Conservation (phyloP, 441 rosid genomes). For the Populus trichocarpa region DNA sequence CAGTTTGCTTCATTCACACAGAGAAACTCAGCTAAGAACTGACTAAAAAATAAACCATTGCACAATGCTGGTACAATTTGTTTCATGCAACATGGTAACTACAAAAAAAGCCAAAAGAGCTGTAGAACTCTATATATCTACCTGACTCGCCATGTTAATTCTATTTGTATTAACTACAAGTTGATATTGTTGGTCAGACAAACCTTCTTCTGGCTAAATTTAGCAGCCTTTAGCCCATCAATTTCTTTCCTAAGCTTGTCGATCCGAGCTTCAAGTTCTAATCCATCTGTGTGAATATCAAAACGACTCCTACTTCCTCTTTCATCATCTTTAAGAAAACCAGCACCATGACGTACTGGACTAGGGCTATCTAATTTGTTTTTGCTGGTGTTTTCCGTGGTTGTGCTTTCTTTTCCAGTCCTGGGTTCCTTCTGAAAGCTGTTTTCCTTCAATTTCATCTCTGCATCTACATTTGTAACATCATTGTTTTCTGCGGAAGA, state of each 20-base stretch:
- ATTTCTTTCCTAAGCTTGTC: conserved; percentile 23
- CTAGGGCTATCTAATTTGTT: neutral
- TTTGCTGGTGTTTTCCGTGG: neutral
- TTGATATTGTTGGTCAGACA: neutral
- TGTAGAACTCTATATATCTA: neutral
- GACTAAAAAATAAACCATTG: neutral
- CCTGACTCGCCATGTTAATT: neutral
- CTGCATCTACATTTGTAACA: neutral
- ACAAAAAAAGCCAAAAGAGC: neutral
- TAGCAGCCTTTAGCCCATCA: conserved; percentile 15
- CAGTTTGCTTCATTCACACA: neutral
- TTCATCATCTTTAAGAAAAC: neutral
- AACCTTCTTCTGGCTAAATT: neutral
- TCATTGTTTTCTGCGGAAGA: neutral
- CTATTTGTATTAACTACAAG: neutral
- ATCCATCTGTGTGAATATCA: neutral
- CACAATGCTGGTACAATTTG: neutral
- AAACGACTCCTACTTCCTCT: neutral
- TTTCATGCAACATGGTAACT: neutral
- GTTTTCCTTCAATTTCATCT: neutral
- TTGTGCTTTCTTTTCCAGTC: neutral
- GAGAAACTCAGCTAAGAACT: neutral
- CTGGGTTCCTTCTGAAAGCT: neutral
- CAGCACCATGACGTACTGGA: neutral
- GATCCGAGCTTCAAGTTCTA: conserved; percentile 23